Percentiles rank a stretch among this genome's conserved stretches.
Conservation (phyloP, 192 early-diverging fungal species). For the Podila verticillata region DNA sequence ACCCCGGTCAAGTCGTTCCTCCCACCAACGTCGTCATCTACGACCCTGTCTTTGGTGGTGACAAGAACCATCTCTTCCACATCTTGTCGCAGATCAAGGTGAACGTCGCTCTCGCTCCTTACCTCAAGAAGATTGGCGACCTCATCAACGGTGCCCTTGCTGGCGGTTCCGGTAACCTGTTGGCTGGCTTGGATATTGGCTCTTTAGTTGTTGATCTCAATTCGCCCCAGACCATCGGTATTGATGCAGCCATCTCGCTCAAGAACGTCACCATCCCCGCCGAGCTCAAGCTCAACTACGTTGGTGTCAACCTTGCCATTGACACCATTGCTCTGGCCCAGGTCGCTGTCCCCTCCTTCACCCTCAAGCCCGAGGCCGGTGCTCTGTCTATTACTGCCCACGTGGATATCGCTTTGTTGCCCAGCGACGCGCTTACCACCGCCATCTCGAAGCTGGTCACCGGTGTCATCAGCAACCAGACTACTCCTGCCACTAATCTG, state of each 20-base stretch:
- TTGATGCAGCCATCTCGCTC: slow-evolving; percentile 18
- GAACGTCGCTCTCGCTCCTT: slow-evolving; percentile 35
- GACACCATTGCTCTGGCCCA: slow-evolving; percentile 15
- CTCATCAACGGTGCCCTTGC: slow-evolving; percentile 6
- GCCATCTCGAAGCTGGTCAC: slow-evolving; percentile 16
- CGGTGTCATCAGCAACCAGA: slow-evolving; percentile 19
- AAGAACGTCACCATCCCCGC: slow-evolving; percentile 31
- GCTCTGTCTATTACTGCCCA: slow-evolving; percentile 15
- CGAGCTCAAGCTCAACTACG: slow-evolving; percentile 19
- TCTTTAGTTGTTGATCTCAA: slow-evolving; percentile 22
- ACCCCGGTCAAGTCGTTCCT: slow-evolving; percentile 44
- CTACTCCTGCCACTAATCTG: slow-evolving; percentile 21
- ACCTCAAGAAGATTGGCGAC: slow-evolving; percentile 31
- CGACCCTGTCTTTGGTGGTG: slow-evolving; percentile 50
- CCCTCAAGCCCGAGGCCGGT: slow-evolving; percentile 8
- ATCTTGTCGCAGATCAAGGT: slow-evolving; percentile 45
- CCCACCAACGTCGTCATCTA: slow-evolving; percentile 45
- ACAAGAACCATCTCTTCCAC: slow-evolving; percentile 45
- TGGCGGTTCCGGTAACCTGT: slow-evolving; percentile 15
- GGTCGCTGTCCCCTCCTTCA: slow-evolving; percentile 17
- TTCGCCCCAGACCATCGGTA: slow-evolving; percentile 18
- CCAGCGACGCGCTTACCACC: slow-evolving; percentile 8
- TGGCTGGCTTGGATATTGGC: slow-evolving; percentile 21
- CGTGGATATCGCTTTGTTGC: slow-evolving; percentile 12
- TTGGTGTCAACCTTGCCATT: slow-evolving; percentile 23